Percentiles rank a stretch among this genome's conserved stretches.
phyloP scores from a whole-genome alignment of 148 eudicot genomes.

The Pouteria glomerata region DNA sequence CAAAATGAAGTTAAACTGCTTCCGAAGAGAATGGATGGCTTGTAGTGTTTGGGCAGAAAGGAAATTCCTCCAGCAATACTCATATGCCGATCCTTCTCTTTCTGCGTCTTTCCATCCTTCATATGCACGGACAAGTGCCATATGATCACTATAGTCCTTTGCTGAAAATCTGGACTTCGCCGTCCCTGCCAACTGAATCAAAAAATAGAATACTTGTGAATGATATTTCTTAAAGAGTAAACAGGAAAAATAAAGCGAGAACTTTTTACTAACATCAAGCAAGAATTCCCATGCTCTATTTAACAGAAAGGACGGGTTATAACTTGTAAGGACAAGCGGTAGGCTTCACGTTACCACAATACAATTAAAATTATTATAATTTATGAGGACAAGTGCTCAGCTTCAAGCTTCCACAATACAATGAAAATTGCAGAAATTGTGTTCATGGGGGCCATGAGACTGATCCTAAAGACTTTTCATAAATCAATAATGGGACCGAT shows the following conservation, averaged over 20 bases:
- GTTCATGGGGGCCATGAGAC: background rate
- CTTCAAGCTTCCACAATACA: background rate
- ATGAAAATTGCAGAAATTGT: background rate
- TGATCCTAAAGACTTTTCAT: background rate
- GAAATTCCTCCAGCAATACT: constrained; percentile 98
- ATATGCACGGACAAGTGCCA: constrained; percentile 99
- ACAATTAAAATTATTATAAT: too few species aligned
- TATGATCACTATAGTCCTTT: constrained; percentile 98
- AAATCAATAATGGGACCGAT: background rate
- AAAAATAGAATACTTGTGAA: background rate
- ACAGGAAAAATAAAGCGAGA: background rate
- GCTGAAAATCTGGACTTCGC: constrained; percentile 98
- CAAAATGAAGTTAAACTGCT: constrained; percentile 79
- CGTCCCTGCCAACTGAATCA: constrained; percentile 85
- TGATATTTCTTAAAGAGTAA: background rate
- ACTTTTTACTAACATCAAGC: background rate
- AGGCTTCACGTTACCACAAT: too few species aligned
- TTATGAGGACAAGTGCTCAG: background rate
- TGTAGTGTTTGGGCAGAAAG: constrained; percentile 97
- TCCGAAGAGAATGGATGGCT: constrained; percentile 95
- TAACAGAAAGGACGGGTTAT: background rate
- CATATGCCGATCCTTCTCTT: constrained; percentile 97
- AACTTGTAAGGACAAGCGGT: background rate
- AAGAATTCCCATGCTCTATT: background rate
- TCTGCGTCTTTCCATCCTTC: constrained; percentile 99